These are phyloP conservation scores for Aspergillus heteromorphus DNA, from an alignment of 495 filamentous ascomycete genomes.

Conservation along the genomic window DNA sequence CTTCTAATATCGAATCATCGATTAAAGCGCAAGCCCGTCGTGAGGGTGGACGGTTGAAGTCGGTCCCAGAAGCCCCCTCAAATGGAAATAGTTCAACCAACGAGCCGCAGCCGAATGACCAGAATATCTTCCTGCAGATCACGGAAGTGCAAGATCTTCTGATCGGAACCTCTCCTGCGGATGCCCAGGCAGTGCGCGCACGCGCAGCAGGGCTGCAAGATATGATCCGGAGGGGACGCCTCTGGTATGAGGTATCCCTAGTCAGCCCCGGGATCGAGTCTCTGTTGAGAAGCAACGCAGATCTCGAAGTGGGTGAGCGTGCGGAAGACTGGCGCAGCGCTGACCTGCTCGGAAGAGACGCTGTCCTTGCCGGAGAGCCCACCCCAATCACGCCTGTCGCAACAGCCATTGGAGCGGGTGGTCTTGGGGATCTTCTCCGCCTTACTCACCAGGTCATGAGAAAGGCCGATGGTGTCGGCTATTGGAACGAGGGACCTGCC, in stretches of 20 bases:
- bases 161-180: conserved; percentile 7
- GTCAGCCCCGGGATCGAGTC: conserved; percentile 24
- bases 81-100: neutral
- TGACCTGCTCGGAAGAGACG: conserved; percentile 24
- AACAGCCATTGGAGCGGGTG: conserved; percentile 23
- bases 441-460: conserved; percentile 27
- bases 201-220: conserved; percentile 14
- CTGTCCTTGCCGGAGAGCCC: neutral
- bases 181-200: conserved; percentile 17
- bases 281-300: conserved; percentile 23
- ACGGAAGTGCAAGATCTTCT: conserved; percentile 39
- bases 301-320: conserved; percentile 28
- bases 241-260: conserved; percentile 44
- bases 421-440: conserved; percentile 27
- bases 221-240: conserved; percentile 28
- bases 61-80: neutral
- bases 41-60: neutral
- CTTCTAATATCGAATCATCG: neutral
- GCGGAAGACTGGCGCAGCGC: conserved; percentile 23
- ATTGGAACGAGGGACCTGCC: conserved; percentile 20
- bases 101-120: neutral
- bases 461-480: conserved; percentile 35
- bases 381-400: conserved; percentile 10
- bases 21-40: neutral
- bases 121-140: conserved; percentile 32